Percentiles rank a stretch among this genome's conserved stretches.
These are phyloP conservation scores for Jamesozyma gamospora DNA, from an alignment of 805 yeast genomes.

Conservation along the genomic window DNA sequence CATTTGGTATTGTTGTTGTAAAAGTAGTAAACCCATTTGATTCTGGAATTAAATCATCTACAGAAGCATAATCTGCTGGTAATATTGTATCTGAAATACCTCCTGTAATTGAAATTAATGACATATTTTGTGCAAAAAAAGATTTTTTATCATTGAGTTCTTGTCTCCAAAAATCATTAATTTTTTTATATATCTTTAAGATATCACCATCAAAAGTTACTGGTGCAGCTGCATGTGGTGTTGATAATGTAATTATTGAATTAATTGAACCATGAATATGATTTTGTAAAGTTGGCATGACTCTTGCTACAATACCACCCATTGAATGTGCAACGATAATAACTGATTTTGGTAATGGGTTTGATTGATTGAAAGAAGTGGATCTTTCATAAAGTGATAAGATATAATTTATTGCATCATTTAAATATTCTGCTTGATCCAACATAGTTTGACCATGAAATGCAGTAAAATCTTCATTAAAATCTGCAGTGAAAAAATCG, in stretches of 20 bases:
- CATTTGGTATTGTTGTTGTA: constrained; percentile 78
- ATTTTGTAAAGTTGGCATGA: constrained; percentile 71
- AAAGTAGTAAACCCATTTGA: constrained; percentile 73
- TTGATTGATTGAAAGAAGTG: constrained; percentile 5
- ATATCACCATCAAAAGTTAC: constrained; percentile 88
- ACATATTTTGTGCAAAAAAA: constrained; percentile 36
- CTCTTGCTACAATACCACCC: constrained; percentile 94
- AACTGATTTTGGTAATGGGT: constrained; percentile 49
- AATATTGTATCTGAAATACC: constrained; percentile 68
- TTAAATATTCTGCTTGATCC: constrained; percentile 87
- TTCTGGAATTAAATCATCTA: constrained; percentile 61
- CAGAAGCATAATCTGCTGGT: constrained; percentile 83
- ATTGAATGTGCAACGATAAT: constrained; percentile 84
- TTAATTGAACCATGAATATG: constrained; percentile 64
- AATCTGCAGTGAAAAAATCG: constrained; percentile 87
- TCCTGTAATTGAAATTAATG: constrained; percentile 81
- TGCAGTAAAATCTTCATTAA: constrained; percentile 92
- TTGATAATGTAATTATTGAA: constrained; percentile 73
- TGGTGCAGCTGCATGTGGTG: constrained; percentile 91
- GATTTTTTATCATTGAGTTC: constrained; percentile 34
- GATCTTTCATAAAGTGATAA: constrained; percentile 47
- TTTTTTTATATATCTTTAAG: constrained; percentile 57
- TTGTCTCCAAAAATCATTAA: constrained; percentile 72
- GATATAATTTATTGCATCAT: constrained; percentile 77
- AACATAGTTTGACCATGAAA: constrained; percentile 88